Evolutionary conservation across 768 basidiomycete species (phyloP).

Genomic region (Calvatia gigantea): DNA sequence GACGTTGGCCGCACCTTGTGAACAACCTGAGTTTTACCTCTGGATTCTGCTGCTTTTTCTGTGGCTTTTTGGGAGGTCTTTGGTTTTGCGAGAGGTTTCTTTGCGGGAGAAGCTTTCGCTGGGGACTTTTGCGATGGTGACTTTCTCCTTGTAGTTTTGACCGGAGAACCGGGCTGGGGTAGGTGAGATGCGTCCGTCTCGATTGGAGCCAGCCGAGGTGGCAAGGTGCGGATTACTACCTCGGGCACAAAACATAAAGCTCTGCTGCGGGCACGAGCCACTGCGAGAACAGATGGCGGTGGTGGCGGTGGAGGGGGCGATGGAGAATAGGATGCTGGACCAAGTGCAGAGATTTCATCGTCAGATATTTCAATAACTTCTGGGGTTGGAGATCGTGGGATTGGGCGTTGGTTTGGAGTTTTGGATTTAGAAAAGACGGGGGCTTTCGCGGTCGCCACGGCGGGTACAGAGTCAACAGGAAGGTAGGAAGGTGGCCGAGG

Average conservation of each 20-base stretch:
- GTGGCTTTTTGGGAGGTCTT: background rate
- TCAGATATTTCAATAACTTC: conserved; percentile 6
- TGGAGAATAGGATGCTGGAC: background rate
- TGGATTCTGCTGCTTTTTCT: background rate
- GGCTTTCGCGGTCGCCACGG: background rate
- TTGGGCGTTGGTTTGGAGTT: background rate
- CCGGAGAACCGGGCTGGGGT: background rate
- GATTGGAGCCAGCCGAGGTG: background rate
- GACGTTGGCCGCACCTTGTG: background rate
- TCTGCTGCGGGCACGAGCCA: background rate
- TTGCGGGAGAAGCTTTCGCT: background rate
- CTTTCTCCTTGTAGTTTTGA: background rate
- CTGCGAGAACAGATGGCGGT: background rate
- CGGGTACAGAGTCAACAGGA: background rate
- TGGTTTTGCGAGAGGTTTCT: background rate
- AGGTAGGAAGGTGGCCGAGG: background rate
- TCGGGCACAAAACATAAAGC: background rate
- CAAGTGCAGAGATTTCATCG: background rate
- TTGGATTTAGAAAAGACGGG: background rate
- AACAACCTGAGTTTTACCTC: background rate
- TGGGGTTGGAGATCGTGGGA: background rate
- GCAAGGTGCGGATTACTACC: conserved; percentile 1
- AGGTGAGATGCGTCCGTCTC: background rate
- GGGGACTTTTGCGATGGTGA: background rate
- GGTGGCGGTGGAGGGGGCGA: background rate